Base-by-base conservation (phyloP, 2,329 filamentous ascomycete genomes). In the Penicillium freii region DNA sequence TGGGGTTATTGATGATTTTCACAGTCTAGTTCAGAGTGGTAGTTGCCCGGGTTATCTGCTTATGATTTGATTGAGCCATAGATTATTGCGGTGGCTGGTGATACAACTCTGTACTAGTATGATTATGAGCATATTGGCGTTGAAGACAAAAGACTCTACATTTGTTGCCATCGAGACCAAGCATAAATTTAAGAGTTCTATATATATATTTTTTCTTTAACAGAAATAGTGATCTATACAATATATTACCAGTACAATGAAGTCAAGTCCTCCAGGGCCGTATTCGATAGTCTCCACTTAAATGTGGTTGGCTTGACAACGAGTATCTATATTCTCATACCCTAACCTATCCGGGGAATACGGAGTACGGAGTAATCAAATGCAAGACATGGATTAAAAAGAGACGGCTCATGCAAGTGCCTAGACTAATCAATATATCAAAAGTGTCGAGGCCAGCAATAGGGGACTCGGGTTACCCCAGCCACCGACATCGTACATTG, bases 401-500 rank as follows among this genome's bases (percentile, higher is more conserved):
- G 19, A 11, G 52, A 50, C 27, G 33, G 33, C 52, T 43, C 33
- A 34, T 49, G 56, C 54, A 54, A 58, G 54, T 48, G 45, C 50
- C 46, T 36, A 47, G 21, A 56, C 29, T 36, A 48, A 56, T 46
- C 21, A 56, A 45, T 59, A 48, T 17, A 40, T 10, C 15, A 31
- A 53, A 47, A 33, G 13, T 1, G 42, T 46, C 54, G 21, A 33
- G 49, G 15, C 27, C 17, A 43, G 11, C 23, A 34, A 19, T 42
- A 9, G 15, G 29, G 49, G 54, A 47, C 43, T 38, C 44, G 25
- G 34, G 58, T 57, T 60, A 62, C 65, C 70, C 71, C 64, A 73
- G 71, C 71, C 71, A 69, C 71, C 69, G 54, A 60, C 51, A 64
- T 59, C 38, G 31, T 46, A 33, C 45, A 43, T 45, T 46, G 44